Percentiles rank a stretch among this genome's conserved stretches.
Evolutionary conservation across 1,284 basidiomycete genomes (phyloP).

Genomic region (Boletus mariae): DNA sequence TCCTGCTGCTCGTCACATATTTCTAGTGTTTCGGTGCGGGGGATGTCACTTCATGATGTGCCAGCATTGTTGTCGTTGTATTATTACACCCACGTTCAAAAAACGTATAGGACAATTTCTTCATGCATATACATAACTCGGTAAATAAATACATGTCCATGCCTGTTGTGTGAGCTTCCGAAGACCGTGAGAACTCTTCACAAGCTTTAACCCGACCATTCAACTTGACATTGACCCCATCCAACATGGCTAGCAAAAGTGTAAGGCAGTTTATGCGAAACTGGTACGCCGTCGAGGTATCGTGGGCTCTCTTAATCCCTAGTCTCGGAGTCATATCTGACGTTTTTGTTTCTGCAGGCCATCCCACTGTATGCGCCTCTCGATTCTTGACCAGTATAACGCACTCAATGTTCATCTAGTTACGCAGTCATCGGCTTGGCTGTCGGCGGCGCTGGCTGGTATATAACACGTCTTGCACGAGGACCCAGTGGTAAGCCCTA

Average conservation of each 20-base stretch:
- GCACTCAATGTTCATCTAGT: constrained; percentile 37
- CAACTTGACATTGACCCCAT: constrained; percentile 3
- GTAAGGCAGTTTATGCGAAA: constrained; percentile 54
- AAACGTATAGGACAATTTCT: constrained; percentile 24
- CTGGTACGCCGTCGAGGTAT: constrained; percentile 81
- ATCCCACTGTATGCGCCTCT: constrained; percentile 64
- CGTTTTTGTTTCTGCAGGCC: constrained; percentile 43
- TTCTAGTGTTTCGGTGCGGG: constrained; percentile 8
- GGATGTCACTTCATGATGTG: constrained; percentile 22
- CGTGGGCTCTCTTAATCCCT: constrained; percentile 14
- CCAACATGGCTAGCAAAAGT: constrained; percentile 26
- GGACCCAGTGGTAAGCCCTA: constrained; percentile 59
- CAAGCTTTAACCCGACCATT: background rate
- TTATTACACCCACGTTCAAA: constrained; percentile 17
- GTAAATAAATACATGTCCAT: constrained; percentile 22
- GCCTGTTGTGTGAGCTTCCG: background rate
- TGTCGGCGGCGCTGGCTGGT: constrained; percentile 67
- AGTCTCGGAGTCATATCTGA: constrained; percentile 1
- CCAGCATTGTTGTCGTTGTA: constrained; percentile 30
- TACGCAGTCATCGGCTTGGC: constrained; percentile 69
- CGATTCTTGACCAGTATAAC: constrained; percentile 7
- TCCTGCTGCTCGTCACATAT: constrained; percentile 19
- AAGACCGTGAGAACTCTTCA: constrained; percentile 15
- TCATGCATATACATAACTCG: constrained; percentile 15
- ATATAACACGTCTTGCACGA: constrained; percentile 63